Evolutionary conservation across 352 stramenopile genomes (phyloP), one percentile per base, ranked within the genome.

Genomic region (Globisporangium ultimum): DNA sequence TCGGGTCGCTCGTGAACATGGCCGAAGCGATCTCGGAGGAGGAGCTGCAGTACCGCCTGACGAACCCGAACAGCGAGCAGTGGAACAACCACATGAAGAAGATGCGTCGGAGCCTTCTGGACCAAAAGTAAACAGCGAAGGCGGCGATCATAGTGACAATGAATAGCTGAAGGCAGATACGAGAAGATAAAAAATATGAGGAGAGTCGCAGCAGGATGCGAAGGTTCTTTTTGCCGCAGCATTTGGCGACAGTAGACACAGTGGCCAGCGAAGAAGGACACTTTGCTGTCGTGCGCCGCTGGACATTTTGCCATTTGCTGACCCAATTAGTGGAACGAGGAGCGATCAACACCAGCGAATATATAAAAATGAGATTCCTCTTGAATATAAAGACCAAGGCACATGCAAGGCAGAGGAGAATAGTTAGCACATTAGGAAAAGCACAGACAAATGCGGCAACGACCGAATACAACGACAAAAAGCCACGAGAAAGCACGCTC

Each of bases 1-100:
- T 96, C 11, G 83, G 84, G 11, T 95, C 87, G 48, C 76, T 97
- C 61, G 80, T 96, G 60, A 95, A 97, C 74, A 92, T 97, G 79
- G 88, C 88, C 15, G 87, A 96, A 63, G 82, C 80, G 22, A 95
- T 97, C 54, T 93, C 81, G 20, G 86, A 97, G 61, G 88, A 97
- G 53, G 89, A 97, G 65, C 77, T 97, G 42, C 83, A 96, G 70
- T 96, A 91, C 55, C 85, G 88, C 28, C 72, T 96, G 13, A 89
- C 77, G 55, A 88, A 80, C 52, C 67, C 75, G 13, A 84, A 87
- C 41, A 78, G 79, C 11, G 82, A 91, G 36, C 72, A 80, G 56
- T 94, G 85, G 85, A 92, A 90, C 61, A 74, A 76, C 48, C 78
- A 93, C 70, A 89, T 93, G 80, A 89, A 88, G 67, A 67, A 69